These are phyloP conservation scores for Gigaspora rosea DNA, from an alignment of 192 early-diverging fungal genomes.

Conservation along the genomic window DNA sequence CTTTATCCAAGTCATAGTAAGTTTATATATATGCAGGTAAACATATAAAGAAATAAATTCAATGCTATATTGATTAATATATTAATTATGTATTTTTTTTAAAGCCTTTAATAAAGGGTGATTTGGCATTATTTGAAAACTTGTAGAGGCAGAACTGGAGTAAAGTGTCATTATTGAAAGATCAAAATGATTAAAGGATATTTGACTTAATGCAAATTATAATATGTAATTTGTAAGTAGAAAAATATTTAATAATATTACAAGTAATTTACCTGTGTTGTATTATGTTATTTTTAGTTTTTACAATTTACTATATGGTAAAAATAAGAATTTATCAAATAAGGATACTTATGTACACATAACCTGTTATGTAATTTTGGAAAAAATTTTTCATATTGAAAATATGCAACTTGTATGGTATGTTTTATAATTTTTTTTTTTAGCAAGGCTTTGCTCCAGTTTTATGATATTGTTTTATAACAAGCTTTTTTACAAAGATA, in stretches of 20 bases:
- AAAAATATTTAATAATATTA: slow-evolving; percentile 17
- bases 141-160: slow-evolving; percentile 29
- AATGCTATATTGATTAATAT: slow-evolving; percentile 28
- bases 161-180: slow-evolving; percentile 26
- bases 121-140: slow-evolving; percentile 27
- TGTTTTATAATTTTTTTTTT: slow-evolving; percentile 20
- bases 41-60: slow-evolving; percentile 18
- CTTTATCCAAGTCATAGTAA: slow-evolving; percentile 27
- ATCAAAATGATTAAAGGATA: slow-evolving; percentile 25
- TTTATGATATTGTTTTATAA: slow-evolving; percentile 21
- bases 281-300: slow-evolving; percentile 26
- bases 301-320: slow-evolving; percentile 29
- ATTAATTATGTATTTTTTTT: background rate
- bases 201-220: slow-evolving; percentile 25
- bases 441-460: background rate
- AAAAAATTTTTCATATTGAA: slow-evolving; percentile 19
- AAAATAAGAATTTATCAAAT: slow-evolving; percentile 30
- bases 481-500: slow-evolving; percentile 25
- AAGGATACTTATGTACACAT: slow-evolving; percentile 8
- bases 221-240: slow-evolving; percentile 30
- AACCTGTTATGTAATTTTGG: slow-evolving; percentile 26
- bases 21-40: slow-evolving; percentile 23
- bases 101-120: slow-evolving; percentile 28
- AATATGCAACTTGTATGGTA: slow-evolving; percentile 27
- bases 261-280: slow-evolving; percentile 19